Base-by-base conservation (phyloP, 371 early-diverging fungal species). In the Mortierella sp. region DNA sequence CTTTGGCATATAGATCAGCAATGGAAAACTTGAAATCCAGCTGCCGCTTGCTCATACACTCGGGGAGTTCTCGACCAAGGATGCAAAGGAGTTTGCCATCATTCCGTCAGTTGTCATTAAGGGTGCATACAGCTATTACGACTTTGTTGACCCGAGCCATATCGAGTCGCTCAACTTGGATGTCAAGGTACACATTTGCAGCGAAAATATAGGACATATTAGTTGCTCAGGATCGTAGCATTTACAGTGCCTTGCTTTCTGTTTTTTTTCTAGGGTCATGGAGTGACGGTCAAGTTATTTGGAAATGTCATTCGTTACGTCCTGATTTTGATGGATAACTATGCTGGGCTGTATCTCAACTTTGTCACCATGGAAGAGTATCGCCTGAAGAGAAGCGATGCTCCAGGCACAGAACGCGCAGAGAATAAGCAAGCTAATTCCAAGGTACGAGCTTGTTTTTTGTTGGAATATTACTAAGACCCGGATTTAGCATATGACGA, bases 341-440 rank as follows among this genome's bases (percentile, higher is more conserved):
- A 96, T 78, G 91, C 95, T 72, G 97, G 96, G 26, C 89, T 90
- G 10, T 92, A 91, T 84, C 84, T 91, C 9, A 92, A 93, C 77
- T 95, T 95, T 84, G 90, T 92, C 0, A 95, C 95, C 0, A 89
- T 94, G 72, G 96, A 95, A 6, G 96, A 96, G 80, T 97, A 95
- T 84, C 91, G 94, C 28, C 78, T 84, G 68, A 90, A 90, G 21
- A 82, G 91, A 55, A 77, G 79, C 10, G 92, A 94, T 38, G 74
- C 58, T 45, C 90, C 89, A 16, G 83, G 83, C 3, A 89, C 89
- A 70, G 84, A 90, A 28, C 89, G 84, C 54, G 80, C 84, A 11
- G 89, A 90, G 78, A 90, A 82, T n/a, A 91, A 87, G 71, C 91
- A 94, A 73, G 92, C 92, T 6, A 91, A 91, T 58, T 80, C 93